Evolutionary conservation across 2,329 filamentous ascomycete species (phyloP).

Genomic region (Stagonosporopsis rhizophila): DNA sequence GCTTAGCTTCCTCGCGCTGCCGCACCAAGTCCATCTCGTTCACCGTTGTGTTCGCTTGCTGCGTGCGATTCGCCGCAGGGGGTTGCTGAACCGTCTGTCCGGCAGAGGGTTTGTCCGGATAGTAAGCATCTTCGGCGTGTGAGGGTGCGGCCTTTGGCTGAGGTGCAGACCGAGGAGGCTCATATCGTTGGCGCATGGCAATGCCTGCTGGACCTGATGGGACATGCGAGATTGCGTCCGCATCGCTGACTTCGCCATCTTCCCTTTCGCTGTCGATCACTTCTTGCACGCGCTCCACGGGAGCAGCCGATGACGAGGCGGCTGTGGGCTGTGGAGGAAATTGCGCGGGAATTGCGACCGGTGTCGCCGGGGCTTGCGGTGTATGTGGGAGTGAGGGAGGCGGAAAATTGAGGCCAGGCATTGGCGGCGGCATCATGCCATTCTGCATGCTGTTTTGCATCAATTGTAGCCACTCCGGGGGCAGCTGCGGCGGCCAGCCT

Average conservation of each 20-base stretch:
- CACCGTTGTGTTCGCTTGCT: slow-evolving; percentile 4
- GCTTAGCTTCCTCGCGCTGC: slow-evolving; percentile 44
- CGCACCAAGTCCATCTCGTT: slow-evolving; percentile 21
- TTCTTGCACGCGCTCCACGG: slow-evolving; percentile 37
- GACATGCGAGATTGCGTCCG: slow-evolving; percentile 24
- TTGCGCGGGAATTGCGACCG: slow-evolving; percentile 21
- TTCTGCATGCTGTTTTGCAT: slow-evolving; percentile 30
- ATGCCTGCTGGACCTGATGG: slow-evolving; percentile 21
- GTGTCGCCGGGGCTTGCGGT: slow-evolving; percentile 26
- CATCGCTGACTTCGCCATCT: slow-evolving; percentile 80
- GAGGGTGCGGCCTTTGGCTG: slow-evolving; percentile 1
- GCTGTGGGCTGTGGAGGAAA: slow-evolving; percentile 18
- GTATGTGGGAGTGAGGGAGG: slow-evolving; percentile 31
- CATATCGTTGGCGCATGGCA: slow-evolving; percentile 14
- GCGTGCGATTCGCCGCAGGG: slow-evolving; percentile 6
- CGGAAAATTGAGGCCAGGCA: slow-evolving; percentile 28
- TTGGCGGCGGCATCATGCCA: slow-evolving; percentile 28
- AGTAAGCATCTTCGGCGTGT: slow-evolving; percentile 20
- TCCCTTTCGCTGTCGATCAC: slow-evolving; percentile 61
- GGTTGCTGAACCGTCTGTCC: slow-evolving; percentile 19
- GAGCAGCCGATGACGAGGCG: slow-evolving; percentile 4
- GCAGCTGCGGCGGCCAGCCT: slow-evolving; percentile 36
- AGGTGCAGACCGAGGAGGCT: slow-evolving; percentile 37
- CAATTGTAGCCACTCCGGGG: slow-evolving; percentile 44
- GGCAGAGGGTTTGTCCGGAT: slow-evolving; percentile 29